These are phyloP conservation scores for Neoboletus brunneissimus DNA, from an alignment of 768 basidiomycete genomes.

Conservation along the genomic window DNA sequence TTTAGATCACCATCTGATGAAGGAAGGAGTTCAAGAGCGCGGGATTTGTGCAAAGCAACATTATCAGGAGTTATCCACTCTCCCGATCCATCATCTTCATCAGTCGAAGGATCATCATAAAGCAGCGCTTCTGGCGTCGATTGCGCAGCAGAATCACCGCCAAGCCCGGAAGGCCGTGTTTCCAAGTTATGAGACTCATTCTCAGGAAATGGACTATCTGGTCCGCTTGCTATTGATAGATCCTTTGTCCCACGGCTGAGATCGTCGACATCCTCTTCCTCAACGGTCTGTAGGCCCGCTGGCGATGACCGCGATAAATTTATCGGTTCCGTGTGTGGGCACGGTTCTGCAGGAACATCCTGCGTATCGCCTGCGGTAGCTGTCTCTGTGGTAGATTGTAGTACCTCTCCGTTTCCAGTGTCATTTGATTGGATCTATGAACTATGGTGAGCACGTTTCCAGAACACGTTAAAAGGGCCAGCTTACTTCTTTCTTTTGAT, in stretches of 20 bases:
- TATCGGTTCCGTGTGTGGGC: background rate
- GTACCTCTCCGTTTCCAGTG: background rate
- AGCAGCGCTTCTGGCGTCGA: constrained; percentile 34
- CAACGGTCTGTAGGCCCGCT: background rate
- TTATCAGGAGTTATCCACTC: constrained; percentile 98
- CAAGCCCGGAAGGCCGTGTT: constrained; percentile 22
- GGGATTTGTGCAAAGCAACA: constrained; percentile 80
- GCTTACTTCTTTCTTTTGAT: constrained; percentile 31
- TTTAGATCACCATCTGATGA: constrained; percentile 35
- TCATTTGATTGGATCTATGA: constrained; percentile 8
- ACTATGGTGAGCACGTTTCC: background rate
- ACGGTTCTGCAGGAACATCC: background rate
- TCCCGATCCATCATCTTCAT: constrained; percentile 79
- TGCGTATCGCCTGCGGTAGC: constrained; percentile 2
- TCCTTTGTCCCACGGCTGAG: constrained; percentile 10
- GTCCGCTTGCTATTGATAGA: constrained; percentile 15
- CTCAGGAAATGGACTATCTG: constrained; percentile 3
- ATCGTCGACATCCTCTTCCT: constrained; percentile 1
- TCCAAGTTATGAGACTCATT: constrained; percentile 36
- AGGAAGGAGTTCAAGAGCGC: constrained; percentile 79
- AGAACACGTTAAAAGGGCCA: constrained; percentile 4
- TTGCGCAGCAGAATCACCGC: background rate
- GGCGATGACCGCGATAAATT: background rate
- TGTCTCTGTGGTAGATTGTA: background rate
- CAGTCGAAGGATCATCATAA: constrained; percentile 74